Evolutionary conservation across 1,284 basidiomycete species (phyloP).

Genomic region (Sporisorium sorghi): DNA sequence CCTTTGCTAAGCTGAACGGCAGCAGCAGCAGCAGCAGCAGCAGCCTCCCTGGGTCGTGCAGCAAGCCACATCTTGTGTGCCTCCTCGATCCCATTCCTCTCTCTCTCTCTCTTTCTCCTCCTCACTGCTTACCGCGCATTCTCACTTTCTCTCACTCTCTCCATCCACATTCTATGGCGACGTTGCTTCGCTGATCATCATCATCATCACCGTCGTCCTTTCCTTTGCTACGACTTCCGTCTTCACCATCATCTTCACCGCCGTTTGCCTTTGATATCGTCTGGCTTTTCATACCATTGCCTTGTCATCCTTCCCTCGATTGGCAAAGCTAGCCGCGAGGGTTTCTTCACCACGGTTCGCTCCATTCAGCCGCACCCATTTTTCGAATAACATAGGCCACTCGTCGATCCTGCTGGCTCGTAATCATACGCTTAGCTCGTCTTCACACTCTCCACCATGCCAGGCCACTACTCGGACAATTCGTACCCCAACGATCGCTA

Average conservation of each 20-base stretch:
- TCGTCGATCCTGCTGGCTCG: no score
- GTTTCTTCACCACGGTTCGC: slow-evolving; percentile 3
- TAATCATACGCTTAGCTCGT: neutral
- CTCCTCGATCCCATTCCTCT: neutral
- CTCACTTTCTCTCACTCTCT: neutral
- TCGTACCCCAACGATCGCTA: slow-evolving; percentile 29
- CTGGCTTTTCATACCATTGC: neutral
- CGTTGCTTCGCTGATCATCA: slow-evolving; percentile 28
- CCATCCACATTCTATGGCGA: slow-evolving; percentile 14
- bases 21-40: neutral
- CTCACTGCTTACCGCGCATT: slow-evolving; percentile 1
- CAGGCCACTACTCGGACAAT: slow-evolving; percentile 23
- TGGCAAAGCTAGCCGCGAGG: slow-evolving; percentile 3
- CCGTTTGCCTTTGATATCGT: neutral
- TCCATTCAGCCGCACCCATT: slow-evolving; percentile 40
- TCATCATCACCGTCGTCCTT: slow-evolving; percentile 13
- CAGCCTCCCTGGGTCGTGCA: neutral
- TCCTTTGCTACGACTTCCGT: slow-evolving; percentile 17
- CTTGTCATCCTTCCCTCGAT: slow-evolving; percentile 6
- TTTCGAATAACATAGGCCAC: neutral
- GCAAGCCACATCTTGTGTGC: slow-evolving; percentile 10
- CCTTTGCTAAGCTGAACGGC: slow-evolving; percentile 13
- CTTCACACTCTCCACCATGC: slow-evolving; percentile 14
- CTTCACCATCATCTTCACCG: neutral
- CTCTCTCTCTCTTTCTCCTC: slow-evolving; percentile 2